A percentile compares a stretch with the other conserved stretches of the same genome.
Evolutionary conservation across 2,329 filamentous ascomycete genomes (phyloP).

Genomic region (Blastomyces parvus): DNA sequence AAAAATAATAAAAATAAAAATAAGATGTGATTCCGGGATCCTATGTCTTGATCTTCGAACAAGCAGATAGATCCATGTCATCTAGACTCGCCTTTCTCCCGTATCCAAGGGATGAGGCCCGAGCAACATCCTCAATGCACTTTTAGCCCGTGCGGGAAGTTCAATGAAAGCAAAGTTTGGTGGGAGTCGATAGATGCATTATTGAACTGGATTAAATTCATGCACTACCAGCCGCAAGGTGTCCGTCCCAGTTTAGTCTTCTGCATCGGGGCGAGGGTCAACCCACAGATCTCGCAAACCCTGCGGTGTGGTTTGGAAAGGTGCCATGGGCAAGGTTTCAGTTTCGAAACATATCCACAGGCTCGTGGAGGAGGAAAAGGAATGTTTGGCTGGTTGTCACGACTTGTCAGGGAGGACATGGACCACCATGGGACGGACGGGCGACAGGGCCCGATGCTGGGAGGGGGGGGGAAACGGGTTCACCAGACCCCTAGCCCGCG

Average conservation of each 20-base stretch:
- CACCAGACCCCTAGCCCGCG: background rate
- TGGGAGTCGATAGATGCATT: background rate
- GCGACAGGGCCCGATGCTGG: background rate
- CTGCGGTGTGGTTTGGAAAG: background rate
- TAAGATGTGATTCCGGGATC: background rate
- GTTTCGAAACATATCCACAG: slow-evolving; percentile 10
- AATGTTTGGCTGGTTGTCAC: background rate
- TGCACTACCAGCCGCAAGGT: background rate
- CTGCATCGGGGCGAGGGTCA: background rate
- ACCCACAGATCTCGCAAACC: slow-evolving; percentile 1
- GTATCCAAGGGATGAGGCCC: background rate
- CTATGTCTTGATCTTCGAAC: background rate
- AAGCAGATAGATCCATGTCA: background rate
- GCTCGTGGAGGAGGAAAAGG: background rate
- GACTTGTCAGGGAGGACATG: slow-evolving; percentile 5
- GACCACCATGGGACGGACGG: background rate
- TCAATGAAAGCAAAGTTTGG: background rate
- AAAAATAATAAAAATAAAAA: background rate
- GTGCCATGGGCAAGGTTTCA: background rate
- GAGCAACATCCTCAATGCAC: slow-evolving; percentile 2
- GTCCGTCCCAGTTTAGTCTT: background rate
- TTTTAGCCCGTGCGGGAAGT: background rate
- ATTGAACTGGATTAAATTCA: background rate
- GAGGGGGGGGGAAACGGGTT: background rate
- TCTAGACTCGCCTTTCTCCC: slow-evolving; percentile 1